These are phyloP conservation scores for Stephanodiscus triporus DNA, from an alignment of 108 stramenopile genomes.

Conservation along the genomic window DNA sequence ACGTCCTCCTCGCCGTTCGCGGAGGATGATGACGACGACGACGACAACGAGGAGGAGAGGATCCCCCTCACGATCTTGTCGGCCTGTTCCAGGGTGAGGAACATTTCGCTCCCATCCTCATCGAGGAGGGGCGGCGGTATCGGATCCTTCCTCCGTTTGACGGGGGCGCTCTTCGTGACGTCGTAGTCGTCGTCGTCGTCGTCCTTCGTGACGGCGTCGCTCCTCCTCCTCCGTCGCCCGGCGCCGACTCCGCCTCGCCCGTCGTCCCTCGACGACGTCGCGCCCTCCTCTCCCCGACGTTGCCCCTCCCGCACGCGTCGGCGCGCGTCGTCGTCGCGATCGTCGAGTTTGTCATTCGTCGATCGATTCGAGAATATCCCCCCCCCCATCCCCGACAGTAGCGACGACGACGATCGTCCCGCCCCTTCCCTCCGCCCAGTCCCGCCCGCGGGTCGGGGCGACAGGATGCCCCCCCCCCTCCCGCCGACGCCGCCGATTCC, in stretches of 20 bases:
- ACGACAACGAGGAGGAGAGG: constrained; percentile 14
- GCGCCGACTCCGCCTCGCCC: no score
- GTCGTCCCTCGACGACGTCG: no score
- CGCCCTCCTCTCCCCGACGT: neutral
- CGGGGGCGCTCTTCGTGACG: neutral
- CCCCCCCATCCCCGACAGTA: neutral
- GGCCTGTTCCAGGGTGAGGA: constrained; percentile 71
- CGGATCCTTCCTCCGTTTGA: constrained; percentile 34
- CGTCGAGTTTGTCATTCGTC: neutral
- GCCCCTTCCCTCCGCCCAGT: constrained; percentile 5
- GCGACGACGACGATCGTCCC: neutral
- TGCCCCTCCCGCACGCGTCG: constrained; percentile 1
- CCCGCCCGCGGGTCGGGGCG: constrained; percentile 67
- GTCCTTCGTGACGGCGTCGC: neutral
- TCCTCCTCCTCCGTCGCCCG: no score
- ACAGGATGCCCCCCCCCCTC: constrained; percentile 43
- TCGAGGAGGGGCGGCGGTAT: constrained; percentile 46
- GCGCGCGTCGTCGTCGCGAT: neutral
- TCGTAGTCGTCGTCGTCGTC: neutral
- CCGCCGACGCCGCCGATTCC: constrained; percentile 4
- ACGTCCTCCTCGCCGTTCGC: constrained; percentile 25
- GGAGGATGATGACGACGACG: no score
- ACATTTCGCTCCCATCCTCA: constrained; percentile 66
- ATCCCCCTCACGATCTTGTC: constrained; percentile 49
- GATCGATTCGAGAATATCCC: constrained; percentile 57